Evolutionary conservation across 495 filamentous ascomycete species (phyloP), one percentile per base, ranked within the genome.

Genomic region (Aeminium ludgeri): DNA sequence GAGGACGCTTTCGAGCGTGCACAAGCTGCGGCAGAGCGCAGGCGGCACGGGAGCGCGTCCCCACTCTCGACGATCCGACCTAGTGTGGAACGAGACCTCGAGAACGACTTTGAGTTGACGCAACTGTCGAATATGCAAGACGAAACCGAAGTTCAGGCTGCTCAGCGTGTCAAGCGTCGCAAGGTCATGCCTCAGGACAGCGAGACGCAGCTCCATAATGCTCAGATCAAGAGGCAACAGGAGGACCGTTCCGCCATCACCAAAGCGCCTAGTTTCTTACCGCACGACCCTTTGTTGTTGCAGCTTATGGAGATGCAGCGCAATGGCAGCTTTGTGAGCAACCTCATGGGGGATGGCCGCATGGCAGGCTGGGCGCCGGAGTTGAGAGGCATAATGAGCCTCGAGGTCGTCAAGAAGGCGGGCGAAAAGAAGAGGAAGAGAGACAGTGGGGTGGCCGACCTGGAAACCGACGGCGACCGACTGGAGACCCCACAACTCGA

Each of bases 371-470:
- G 82, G 83, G 89, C 89, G 10, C 89, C 86, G 2, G 89, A 97
- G 59, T 70, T 97, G 5, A 76, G 82, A 45, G 82, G 76, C 7
- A 68, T 97, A 38, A 59, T 95, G 18, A 87, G 83, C 27, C 65
- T 95, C 25, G 82, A 86, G 44, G 70, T 79, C 8, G 72, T 94
- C 13, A 73, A 76, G 41, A 74, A 72, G 35, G 68, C 76, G 10
- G 79, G 82, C 34, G 84, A 89, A 30, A 67, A 89, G 34, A 97
- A 96, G 71, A 65, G 91, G 40, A 97, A 97, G 68, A 77, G 89
- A 30, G 89, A 92, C 56, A 83, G 76, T 49, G 86, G 83, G 8
- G 71, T 91, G 39, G 79, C 80, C 25, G 83, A 86, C 55, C 67
- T 91, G 55, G 72, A 68, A n/a, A 41, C 50, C 0, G 38, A 18